Evolutionary conservation across 2,329 filamentous ascomycete genomes (phyloP).

Genomic region (Bipolaris oryzae): DNA sequence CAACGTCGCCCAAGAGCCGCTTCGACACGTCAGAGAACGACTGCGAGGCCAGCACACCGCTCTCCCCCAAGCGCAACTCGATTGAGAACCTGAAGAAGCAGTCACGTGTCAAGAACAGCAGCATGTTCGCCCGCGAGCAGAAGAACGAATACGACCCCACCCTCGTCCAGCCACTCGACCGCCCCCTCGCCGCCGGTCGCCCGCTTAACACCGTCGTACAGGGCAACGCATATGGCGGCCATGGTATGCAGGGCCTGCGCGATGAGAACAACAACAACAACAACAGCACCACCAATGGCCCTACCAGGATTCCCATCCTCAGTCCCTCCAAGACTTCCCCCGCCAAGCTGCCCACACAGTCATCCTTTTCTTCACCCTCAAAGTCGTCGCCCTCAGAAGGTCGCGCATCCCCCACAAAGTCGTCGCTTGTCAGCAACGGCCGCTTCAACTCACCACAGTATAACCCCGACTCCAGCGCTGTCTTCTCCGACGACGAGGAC

Average conservation of each 20-base stretch:
- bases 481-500: slow-evolving; percentile 57
- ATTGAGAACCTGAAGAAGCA: slow-evolving; percentile 95
- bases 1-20: slow-evolving; percentile 65
- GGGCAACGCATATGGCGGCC: slow-evolving; percentile 70
- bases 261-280: slow-evolving; percentile 33
- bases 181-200: slow-evolving; percentile 72
- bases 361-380: slow-evolving; percentile 32
- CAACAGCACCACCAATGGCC: slow-evolving; percentile 62
- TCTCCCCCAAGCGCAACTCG: slow-evolving; percentile 79
- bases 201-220: slow-evolving; percentile 67
- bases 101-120: slow-evolving; percentile 96
- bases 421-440: slow-evolving; percentile 74
- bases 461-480: slow-evolving; percentile 43
- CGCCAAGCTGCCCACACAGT: slow-evolving; percentile 66
- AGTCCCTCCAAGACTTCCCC: slow-evolving; percentile 61
- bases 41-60: slow-evolving; percentile 62
- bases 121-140: slow-evolving; percentile 91
- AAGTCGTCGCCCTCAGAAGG: slow-evolving; percentile 33
- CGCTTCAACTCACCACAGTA: slow-evolving; percentile 58
- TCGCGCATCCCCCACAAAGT: slow-evolving; percentile 82
- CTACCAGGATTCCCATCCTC: slow-evolving; percentile 64
- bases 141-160: slow-evolving; percentile 91
- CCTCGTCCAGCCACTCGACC: slow-evolving; percentile 76
- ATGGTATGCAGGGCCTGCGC: slow-evolving; percentile 57
- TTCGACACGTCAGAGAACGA: slow-evolving; percentile 70